Conservation (phyloP, 2,329 filamentous ascomycete species). For the Aspergillus calidoustus region DNA sequence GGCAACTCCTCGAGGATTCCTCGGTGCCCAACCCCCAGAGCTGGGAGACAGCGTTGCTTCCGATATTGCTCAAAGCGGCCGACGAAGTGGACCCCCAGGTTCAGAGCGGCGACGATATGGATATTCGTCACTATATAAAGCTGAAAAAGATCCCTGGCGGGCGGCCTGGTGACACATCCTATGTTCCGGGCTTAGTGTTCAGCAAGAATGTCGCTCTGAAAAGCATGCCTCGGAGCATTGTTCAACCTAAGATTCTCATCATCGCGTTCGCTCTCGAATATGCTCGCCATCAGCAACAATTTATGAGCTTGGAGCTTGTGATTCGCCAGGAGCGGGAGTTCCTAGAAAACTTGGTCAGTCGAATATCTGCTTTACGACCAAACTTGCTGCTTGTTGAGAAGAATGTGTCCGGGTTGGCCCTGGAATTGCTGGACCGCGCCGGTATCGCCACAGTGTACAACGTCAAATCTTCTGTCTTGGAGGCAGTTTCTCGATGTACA, state of each 20-base stretch:
- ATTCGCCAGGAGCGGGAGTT: slow-evolving; percentile 97
- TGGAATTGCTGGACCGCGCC: slow-evolving; percentile 84
- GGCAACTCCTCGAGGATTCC: slow-evolving; percentile 79
- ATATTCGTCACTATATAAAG: slow-evolving; percentile 96
- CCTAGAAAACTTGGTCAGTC: slow-evolving; percentile 84
- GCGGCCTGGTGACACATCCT: slow-evolving; percentile 87
- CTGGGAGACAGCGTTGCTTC: slow-evolving; percentile 90
- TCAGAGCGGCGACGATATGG: slow-evolving; percentile 88
- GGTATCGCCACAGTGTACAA: slow-evolving; percentile 95
- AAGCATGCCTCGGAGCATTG: slow-evolving; percentile 88
- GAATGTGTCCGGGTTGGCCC: slow-evolving; percentile 85
- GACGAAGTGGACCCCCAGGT: slow-evolving; percentile 95
- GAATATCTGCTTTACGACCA: slow-evolving; percentile 83
- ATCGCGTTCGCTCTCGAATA: slow-evolving; percentile 97
- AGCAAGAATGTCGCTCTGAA: slow-evolving; percentile 96
- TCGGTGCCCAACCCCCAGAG: slow-evolving; percentile 71
- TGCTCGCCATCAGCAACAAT: slow-evolving; percentile 87
- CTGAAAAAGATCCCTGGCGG: slow-evolving; percentile 95
- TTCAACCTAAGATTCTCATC: slow-evolving; percentile 83
- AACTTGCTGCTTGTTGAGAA: slow-evolving; percentile 90
- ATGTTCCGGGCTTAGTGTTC: slow-evolving; percentile 95
- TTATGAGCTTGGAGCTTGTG: slow-evolving; percentile 97
- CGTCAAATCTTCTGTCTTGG: slow-evolving; percentile 93
- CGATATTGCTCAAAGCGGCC: slow-evolving; percentile 86
- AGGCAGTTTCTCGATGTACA: slow-evolving; percentile 89